Evolutionary conservation across 768 basidiomycete species (phyloP).

Genomic region (Pleurotus djamor): DNA sequence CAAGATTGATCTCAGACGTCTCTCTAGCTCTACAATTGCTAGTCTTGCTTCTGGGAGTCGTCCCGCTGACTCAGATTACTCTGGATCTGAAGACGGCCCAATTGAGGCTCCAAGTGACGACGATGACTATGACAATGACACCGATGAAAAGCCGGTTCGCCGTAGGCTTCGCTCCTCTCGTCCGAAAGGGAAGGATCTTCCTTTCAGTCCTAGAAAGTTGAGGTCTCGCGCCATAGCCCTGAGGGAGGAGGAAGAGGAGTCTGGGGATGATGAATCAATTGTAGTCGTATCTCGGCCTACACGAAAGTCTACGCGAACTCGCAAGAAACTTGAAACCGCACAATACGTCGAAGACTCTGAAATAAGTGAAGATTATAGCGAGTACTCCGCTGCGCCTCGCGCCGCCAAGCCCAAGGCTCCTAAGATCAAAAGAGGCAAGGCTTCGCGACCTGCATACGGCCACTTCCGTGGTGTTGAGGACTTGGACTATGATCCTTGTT

Average conservation of each 20-base stretch:
- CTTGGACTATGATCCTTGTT: constrained; percentile 43
- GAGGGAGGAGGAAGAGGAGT: constrained; percentile 24
- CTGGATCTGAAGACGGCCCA: constrained; percentile 29
- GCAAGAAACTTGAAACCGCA: constrained; percentile 29
- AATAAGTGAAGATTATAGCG: too few relatives aligned
- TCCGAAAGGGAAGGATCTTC: constrained; percentile 33
- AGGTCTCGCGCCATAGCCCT: neutral
- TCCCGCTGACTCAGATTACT: constrained; percentile 27
- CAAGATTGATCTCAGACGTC: constrained; percentile 24
- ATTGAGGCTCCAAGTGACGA: constrained; percentile 27
- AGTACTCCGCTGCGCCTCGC: neutral
- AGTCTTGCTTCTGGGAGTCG: constrained; percentile 18
- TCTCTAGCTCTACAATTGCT: constrained; percentile 13
- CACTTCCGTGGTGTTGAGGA: constrained; percentile 38
- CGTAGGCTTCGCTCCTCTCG: constrained; percentile 12
- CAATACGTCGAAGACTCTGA: constrained; percentile 21
- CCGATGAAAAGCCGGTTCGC: constrained; percentile 4
- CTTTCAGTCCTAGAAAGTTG: constrained; percentile 69
- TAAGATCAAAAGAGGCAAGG: constrained; percentile 22
- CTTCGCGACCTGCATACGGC: constrained; percentile 39
- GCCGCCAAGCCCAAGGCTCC: constrained; percentile 11
- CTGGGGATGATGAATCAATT: constrained; percentile 30
- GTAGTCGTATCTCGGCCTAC: constrained; percentile 15
- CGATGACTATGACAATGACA: constrained; percentile 13
- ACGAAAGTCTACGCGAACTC: constrained; percentile 50